Evolutionary conservation across 306 rosid genomes (phyloP), one percentile per base, ranked within the genome.

Genomic region (Argentina anserina): DNA sequence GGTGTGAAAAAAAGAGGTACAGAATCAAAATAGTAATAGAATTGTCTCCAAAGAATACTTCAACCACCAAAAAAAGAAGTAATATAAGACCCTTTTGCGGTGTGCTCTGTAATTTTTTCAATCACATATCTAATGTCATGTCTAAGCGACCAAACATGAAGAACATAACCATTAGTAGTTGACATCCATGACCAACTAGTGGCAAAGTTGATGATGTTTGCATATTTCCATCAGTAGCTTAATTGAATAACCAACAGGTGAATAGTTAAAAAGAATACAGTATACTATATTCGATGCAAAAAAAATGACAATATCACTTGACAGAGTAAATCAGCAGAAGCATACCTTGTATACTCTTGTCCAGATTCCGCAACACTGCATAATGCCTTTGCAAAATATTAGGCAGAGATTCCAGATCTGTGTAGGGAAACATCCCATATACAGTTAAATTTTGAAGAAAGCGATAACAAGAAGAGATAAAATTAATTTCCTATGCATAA

Each of bases 331-430:
- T 5, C 29, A 8, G 65, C 42, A 12, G 49, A 78, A 69, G 21
- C 77, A 53, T 75, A 91, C 98, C 98, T 55, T 86, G 97, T 75
- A 89, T 86, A 63, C 98, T 94, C 81, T 86, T 88, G 84, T 94
- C 98, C 40, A 94, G 85, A 81, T 88, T 96, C 59, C 88, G 94
- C 81, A 94, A 75, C 77, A 94, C 55, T 0, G 95, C 83, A 73
- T 94, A 94, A 79, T 94, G 88, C 91, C 81, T 94, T 60, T 89
- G 97, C 84, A 94, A 88, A 82, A 88, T 94, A 79, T 79, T 80
- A 45, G 98, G 98, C 11, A 94, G 87, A 20, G 94, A 89, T 10
- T 94, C 98, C 77, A 91, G 80, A 86, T 89, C 98, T 91, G 90
- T 56, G 58, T 42, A 65, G 71, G n/a, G 34, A 73, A 29, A 78